Percentiles rank a stretch among this genome's conserved stretches.
Evolutionary conservation across 352 stramenopile species (phyloP).

Genomic region (Phytophthora cryptogea): DNA sequence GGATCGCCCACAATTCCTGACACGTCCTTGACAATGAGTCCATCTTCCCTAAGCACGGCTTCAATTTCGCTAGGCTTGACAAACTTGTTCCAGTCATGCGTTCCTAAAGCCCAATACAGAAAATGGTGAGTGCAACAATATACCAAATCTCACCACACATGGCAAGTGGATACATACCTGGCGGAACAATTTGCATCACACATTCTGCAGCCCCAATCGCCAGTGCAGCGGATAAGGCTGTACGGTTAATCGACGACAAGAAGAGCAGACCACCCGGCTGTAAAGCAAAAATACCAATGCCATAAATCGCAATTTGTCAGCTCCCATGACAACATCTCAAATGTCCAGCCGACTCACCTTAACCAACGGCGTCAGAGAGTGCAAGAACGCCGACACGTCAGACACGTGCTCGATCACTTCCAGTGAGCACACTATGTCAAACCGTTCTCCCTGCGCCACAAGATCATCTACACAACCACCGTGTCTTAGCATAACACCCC

Average conservation of each 20-base stretch:
- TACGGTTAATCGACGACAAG: conserved; percentile 88
- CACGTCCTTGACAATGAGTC: conserved; percentile 64
- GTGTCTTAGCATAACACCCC: conserved; percentile 17
- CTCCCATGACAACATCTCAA: not conserved
- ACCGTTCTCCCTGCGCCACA: conserved; percentile 66
- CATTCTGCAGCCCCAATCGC: conserved; percentile 82
- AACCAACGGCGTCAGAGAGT: conserved; percentile 76
- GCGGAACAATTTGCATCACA: conserved; percentile 70
- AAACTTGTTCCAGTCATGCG: conserved; percentile 89
- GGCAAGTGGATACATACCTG: conserved; percentile 31
- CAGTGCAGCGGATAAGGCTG: conserved; percentile 60
- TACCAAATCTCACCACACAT: not conserved
- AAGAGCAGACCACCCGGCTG: conserved; percentile 80
- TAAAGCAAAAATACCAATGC: conserved; percentile 3
- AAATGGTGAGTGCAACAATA: not conserved
- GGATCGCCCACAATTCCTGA: conserved; percentile 82
- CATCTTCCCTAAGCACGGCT: conserved; percentile 59
- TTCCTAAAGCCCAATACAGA: conserved; percentile 38
- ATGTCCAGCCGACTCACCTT: conserved; percentile 49
- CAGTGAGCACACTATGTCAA: conserved; percentile 86
- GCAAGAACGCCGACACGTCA: conserved; percentile 68
- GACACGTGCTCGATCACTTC: conserved; percentile 88
- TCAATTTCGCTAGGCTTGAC: conserved; percentile 72
- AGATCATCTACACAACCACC: conserved; percentile 60
- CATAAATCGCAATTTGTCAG: conserved; percentile 1